These are phyloP conservation scores for Cutaneotrichosporon cyanovorans DNA, from an alignment of 1,284 basidiomycete genomes.

Conservation along the genomic window DNA sequence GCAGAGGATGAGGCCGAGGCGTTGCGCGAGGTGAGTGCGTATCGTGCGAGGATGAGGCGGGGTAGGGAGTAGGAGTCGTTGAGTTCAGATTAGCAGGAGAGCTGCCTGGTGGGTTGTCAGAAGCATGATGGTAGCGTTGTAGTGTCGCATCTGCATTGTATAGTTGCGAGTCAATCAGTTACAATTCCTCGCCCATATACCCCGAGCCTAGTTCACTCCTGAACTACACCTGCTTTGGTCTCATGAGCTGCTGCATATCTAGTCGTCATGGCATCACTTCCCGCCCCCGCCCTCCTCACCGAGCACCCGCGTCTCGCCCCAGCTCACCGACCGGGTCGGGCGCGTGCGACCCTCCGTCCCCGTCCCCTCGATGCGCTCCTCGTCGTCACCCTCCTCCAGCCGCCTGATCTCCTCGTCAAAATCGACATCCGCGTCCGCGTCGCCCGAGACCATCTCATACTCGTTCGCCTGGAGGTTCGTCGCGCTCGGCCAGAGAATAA, in stretches of 20 bases:
- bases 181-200: no score
- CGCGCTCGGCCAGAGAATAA: slow-evolving; percentile 44
- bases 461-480: slow-evolving; percentile 9
- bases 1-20: slow-evolving; percentile 39
- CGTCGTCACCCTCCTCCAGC: slow-evolving; percentile 31
- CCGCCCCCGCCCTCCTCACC: slow-evolving; percentile 19
- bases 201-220: no score
- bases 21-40: slow-evolving; percentile 32
- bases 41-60: slow-evolving; percentile 5
- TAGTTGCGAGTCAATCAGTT: no score
- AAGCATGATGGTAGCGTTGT: no score
- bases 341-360: slow-evolving; percentile 9
- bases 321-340: slow-evolving; percentile 32
- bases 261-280: no score
- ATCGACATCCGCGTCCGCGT: slow-evolving; percentile 24
- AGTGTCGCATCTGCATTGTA: no score
- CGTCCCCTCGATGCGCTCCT: slow-evolving; percentile 23
- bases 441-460: slow-evolving; percentile 35
- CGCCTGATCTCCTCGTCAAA: slow-evolving; percentile 45
- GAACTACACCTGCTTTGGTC: no score
- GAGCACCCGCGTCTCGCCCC: slow-evolving; percentile 42
- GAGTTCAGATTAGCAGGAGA: no score
- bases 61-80: no score
- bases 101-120: no score
- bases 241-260: neutral